Base-by-base conservation (phyloP, 108 stramenopile species). In the Conticribra weissflogii region DNA sequence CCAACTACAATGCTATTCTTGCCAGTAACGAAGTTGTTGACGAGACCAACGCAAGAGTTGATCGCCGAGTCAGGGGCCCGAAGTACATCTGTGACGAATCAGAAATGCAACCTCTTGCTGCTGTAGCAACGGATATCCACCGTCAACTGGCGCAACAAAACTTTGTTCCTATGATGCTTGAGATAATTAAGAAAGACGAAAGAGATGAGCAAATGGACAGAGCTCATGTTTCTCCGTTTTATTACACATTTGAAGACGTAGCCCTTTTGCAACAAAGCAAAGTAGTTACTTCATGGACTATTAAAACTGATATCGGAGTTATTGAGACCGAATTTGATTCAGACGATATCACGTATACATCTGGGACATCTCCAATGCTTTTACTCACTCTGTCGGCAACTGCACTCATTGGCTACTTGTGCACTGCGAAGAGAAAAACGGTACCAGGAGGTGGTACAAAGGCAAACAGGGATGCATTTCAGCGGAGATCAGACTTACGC, bases 201-300 rank as follows among this genome's bases (percentile, higher is more conserved):
- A 47, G 58, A 27, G 21, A 49, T 30, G 74, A 66, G 22, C 64
- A 67, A 57, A 58, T 67, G 19, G 63, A 54, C 71, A 47, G 59
- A 59, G 62, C 33, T 15, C 72, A 67, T 23, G 46, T 51, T 28
- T 74, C 72, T 0, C 71, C 77, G 41, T 79, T 79, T 69, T 56
- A 46, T 55, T 41, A 49, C 18, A 63, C 67, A 30, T 59, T 68
- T 36, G 57, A 68, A 50, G 58, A 73, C 52, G 47, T 9, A 19
- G 48, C 34, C 14, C 25, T 76, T 14, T 66, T 56, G 32, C 17
- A 69, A 28, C 27, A 55, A 25, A 79, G 78, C 59, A 54, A 46
- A 36, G 78, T 79, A 30, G 73, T 79, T 36, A 79, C 78, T 23
- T 69, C 67, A 15, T 79, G 78, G 78, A 79, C 78, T 32, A 79